Percentiles rank a stretch among this genome's conserved stretches.
These are phyloP conservation scores for Cokeromyces recurvatus DNA, from an alignment of 371 early-diverging fungal species.

Conservation along the genomic window DNA sequence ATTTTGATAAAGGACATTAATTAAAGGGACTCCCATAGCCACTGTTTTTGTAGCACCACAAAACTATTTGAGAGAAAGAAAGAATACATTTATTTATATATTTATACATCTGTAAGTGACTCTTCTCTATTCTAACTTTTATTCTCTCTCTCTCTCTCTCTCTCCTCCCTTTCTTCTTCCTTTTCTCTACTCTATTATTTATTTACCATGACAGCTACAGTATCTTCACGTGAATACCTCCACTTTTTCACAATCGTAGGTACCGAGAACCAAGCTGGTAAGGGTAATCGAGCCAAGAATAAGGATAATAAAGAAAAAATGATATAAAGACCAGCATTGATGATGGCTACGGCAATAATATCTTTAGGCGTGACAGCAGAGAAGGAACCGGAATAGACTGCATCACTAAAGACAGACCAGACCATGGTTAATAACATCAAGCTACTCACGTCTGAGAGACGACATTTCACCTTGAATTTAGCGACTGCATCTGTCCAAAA, in stretches of 20 bases:
- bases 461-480: conserved; percentile 44
- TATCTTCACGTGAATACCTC: conserved; percentile 46
- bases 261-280: conserved; percentile 27
- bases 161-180: conserved; percentile 15
- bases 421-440: conserved; percentile 63
- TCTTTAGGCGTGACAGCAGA: conserved; percentile 47
- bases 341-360: conserved; percentile 51
- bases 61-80: conserved; percentile 21
- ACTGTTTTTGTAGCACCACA: conserved; percentile 80
- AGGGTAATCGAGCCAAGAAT: conserved; percentile 35
- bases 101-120: neutral
- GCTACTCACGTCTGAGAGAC: conserved; percentile 57
- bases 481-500: conserved; percentile 51
- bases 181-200: neutral
- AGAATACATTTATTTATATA: neutral
- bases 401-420: conserved; percentile 74
- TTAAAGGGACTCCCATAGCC: conserved; percentile 74
- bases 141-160: too few relatives aligned
- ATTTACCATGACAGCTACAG: conserved; percentile 58
- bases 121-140: too few relatives aligned
- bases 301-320: conserved; percentile 41
- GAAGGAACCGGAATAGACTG: conserved; percentile 56
- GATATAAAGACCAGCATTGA: conserved; percentile 48
- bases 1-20: conserved; percentile 62
- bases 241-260: conserved; percentile 23